Evolutionary conservation across 495 filamentous ascomycete species (phyloP).

Genomic region (Xylaria bambusicola): DNA sequence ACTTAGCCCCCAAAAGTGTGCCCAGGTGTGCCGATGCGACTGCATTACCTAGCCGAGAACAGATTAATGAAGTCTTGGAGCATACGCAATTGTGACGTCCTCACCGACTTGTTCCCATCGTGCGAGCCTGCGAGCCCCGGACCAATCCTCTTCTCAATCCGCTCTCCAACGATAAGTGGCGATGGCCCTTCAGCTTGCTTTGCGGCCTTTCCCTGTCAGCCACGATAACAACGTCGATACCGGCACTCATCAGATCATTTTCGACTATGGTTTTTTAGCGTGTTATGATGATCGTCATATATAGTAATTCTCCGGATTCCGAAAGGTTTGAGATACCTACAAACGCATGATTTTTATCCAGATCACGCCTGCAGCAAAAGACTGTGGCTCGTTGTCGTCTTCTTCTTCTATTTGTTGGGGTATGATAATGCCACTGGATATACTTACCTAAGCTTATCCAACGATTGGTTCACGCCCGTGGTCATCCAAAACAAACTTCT

Average conservation of each 20-base stretch:
- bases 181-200: neutral
- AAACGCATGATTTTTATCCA: too few relatives aligned
- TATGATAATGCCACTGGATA: too few relatives aligned
- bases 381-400: too few relatives aligned
- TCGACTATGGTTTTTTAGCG: neutral
- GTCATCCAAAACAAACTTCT: neutral
- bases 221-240: neutral
- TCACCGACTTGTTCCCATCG: neutral
- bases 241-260: neutral
- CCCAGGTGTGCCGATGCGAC: neutral
- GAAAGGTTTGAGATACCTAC: too few relatives aligned
- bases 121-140: neutral
- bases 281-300: neutral
- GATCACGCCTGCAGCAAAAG: too few relatives aligned
- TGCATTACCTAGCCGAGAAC: neutral
- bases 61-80: neutral
- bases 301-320: too few relatives aligned
- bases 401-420: too few relatives aligned
- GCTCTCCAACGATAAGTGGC: neutral
- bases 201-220: neutral
- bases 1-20: too few relatives aligned
- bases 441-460: too few relatives aligned
- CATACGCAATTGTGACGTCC: slow-evolving; percentile 1
- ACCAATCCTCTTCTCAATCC: neutral
- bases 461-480: too few relatives aligned